Percentiles rank a stretch among this genome's conserved stretches.
Evolutionary conservation across 2,329 filamentous ascomycete genomes (phyloP).

Genomic region (Monosporascus sp.): DNA sequence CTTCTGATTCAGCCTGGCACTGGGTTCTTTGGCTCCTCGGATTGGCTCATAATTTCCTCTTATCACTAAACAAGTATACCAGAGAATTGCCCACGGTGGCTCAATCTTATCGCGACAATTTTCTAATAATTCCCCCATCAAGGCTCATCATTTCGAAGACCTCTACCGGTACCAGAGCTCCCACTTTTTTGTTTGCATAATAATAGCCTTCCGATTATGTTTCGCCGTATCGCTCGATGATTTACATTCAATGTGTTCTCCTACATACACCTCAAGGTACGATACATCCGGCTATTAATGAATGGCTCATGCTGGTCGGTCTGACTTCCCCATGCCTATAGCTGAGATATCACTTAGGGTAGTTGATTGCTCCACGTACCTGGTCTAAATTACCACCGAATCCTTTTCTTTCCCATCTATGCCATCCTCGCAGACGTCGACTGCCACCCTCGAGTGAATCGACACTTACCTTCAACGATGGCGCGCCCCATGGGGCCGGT

Average conservation of each 20-base stretch:
- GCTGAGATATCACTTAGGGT: not conserved
- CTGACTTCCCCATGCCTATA: too few species aligned
- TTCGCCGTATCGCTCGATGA: too few species aligned
- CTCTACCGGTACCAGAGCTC: too few species aligned
- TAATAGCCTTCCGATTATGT: too few species aligned
- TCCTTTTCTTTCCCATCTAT: not conserved
- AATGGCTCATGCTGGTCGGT: too few species aligned
- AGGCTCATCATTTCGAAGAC: not conserved
- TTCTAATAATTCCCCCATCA: not conserved
- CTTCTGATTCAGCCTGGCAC: not conserved
- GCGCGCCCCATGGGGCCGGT: conserved; percentile 31
- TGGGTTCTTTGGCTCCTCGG: not conserved
- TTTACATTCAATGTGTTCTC: too few species aligned
- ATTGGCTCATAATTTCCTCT: not conserved
- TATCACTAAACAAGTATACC: not conserved
- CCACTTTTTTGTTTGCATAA: too few species aligned
- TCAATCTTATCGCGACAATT: not conserved
- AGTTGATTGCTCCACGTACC: not conserved
- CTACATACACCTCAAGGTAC: too few species aligned
- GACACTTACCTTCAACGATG: conserved; percentile 18
- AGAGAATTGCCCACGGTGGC: not conserved
- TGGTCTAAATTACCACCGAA: not conserved
- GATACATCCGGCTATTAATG: too few species aligned
- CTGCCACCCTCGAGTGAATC: not conserved
- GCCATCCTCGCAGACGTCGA: not conserved